Conservation (phyloP, 768 basidiomycete genomes). For the Boletales sp. region DNA sequence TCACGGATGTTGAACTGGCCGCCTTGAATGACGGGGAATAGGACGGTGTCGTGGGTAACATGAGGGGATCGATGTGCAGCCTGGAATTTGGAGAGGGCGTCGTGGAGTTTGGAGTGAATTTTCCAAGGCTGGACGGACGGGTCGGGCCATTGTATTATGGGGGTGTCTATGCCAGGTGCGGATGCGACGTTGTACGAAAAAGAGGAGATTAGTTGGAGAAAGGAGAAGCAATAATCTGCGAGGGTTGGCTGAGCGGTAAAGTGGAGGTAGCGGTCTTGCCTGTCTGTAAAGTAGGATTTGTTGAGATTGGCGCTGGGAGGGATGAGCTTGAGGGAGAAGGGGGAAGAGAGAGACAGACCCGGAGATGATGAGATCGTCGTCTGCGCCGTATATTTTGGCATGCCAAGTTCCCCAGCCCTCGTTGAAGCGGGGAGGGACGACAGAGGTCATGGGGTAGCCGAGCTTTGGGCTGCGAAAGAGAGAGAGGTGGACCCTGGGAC, state of each 20-base stretch:
- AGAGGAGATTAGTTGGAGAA: constrained; percentile 60
- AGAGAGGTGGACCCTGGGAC: constrained; percentile 67
- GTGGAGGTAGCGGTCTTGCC: constrained; percentile 91
- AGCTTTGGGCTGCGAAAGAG: constrained; percentile 89
- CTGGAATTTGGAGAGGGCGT: constrained; percentile 61
- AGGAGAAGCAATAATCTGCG: constrained; percentile 81
- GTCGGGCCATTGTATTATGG: constrained; percentile 66
- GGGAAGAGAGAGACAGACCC: constrained; percentile 54
- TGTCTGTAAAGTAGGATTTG: constrained; percentile 88
- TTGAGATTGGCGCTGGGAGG: constrained; percentile 82
- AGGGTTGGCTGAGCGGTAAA: constrained; percentile 59
- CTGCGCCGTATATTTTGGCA: constrained; percentile 91
- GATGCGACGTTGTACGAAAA: constrained; percentile 60
- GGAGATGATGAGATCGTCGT: constrained; percentile 88
- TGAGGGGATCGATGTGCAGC: constrained; percentile 27
- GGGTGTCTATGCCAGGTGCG: constrained; percentile 39
- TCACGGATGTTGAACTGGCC: constrained; percentile 85
- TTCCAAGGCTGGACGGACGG: constrained; percentile 61
- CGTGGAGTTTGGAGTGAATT: constrained; percentile 58
- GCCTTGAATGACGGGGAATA: constrained; percentile 86
- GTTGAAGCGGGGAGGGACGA: constrained; percentile 91
- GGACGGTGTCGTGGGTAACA: constrained; percentile 38
- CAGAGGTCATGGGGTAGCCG: constrained; percentile 61
- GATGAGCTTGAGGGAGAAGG: constrained; percentile 2
- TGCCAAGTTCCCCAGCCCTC: constrained; percentile 99